These are phyloP conservation scores for Solanum chilense DNA, from an alignment of 257 asterid species.

Conservation along the genomic window DNA sequence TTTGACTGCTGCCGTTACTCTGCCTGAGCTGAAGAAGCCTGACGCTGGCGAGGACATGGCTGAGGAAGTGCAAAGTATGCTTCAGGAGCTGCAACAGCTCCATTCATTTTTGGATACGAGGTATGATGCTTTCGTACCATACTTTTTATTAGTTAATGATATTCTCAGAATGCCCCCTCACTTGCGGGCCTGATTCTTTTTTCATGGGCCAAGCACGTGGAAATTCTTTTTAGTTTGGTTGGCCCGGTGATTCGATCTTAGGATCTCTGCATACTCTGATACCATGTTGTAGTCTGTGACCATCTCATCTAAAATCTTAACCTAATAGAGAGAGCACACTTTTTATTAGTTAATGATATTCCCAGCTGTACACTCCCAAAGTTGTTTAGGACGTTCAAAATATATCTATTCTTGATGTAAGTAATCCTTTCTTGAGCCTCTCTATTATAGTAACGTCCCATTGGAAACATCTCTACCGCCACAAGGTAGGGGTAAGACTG, in stretches of 20 bases:
- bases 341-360: no score
- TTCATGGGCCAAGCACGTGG: no score
- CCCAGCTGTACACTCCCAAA: not conserved
- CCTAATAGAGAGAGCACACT: no score
- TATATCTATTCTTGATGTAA: not conserved
- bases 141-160: no score
- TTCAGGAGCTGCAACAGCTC: conserved; percentile 17
- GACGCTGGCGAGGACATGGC: not conserved
- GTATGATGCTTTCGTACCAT: not conserved
- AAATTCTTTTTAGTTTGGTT: no score
- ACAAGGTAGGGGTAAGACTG: not conserved
- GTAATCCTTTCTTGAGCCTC: not conserved
- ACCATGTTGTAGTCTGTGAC: no score
- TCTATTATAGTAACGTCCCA: not conserved
- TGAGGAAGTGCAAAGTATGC: not conserved
- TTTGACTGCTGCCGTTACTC: not conserved
- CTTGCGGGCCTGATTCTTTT: no score
- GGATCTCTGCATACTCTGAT: no score
- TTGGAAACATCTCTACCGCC: not conserved
- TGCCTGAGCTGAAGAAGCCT: not conserved
- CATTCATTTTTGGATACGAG: not conserved
- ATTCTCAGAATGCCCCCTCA: no score
- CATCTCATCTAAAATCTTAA: no score
- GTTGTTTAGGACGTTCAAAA: not conserved
- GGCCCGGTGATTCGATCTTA: no score